Base-by-base conservation (phyloP, 2,329 filamentous ascomycete genomes). In the Aspergillus floridensis region DNA sequence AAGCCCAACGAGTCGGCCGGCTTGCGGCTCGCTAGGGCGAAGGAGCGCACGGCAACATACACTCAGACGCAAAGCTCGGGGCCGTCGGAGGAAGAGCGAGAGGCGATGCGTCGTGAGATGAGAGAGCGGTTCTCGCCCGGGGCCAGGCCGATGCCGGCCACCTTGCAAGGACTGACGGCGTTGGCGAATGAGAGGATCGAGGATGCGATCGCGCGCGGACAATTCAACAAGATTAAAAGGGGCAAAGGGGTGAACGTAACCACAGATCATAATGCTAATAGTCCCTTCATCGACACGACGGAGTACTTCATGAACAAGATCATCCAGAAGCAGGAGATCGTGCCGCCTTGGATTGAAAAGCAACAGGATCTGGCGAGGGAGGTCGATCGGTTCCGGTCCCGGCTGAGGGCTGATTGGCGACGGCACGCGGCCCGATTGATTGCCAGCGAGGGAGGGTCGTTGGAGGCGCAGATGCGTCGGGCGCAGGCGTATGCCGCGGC, bases 251-350 rank as follows among this genome's bases (percentile, higher is more conserved):
- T 93, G n/a, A 76, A 79, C 60, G 74, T 74, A 1, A 86, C 93
- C 73, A 80, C 89, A n/a, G 93, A 98, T 66, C 80, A 90, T 53
- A 87, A 91, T 65, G 90, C 91, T 1, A 89, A 88, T 66, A 96
- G 89, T 66, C 92, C 95, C 0, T 98, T 96, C 70, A 86, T 98
- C 59, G 92, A 98, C 71, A 98, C 93, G 0, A 98, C 95, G 0
- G 93, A 98, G 76, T 97, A 97, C 73, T 91, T 98, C 68, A 89
- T 98, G 89, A 98, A 99, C 77, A 95, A 96, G 77, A 97, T 98
- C 80, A 97, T 99, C 63, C 91, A 97, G 77, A 89, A 90, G 59
- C 95, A 99, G 75, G 93, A 96, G 21, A 91, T 98, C 60, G 91
- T 96, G 0, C 95, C 95, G 0, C 93, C 93, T 0, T 99, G 95